Evolutionary conservation across 306 rosid species (phyloP).

Genomic region (Pterocarpus santalinus): DNA sequence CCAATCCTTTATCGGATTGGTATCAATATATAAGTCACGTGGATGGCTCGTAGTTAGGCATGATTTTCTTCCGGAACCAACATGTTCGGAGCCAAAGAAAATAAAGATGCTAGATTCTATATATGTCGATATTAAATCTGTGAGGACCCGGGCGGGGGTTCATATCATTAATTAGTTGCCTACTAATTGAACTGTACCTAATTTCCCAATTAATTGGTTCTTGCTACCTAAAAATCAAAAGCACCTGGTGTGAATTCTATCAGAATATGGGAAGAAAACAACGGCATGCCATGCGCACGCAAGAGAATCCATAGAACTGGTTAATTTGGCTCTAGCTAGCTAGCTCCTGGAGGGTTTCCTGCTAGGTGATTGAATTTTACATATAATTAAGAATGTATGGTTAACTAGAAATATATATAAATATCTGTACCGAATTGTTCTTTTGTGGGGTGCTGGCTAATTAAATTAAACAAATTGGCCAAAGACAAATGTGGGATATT

Average conservation of each 20-base stretch:
- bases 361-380: conserved; percentile 17
- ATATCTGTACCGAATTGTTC: conserved; percentile 42
- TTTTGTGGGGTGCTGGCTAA: conserved; percentile 4
- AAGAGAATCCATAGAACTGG: conserved; percentile 53
- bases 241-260: conserved; percentile 50
- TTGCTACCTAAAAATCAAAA: conserved; percentile 22
- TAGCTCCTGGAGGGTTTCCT: background rate
- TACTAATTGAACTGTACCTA: conserved; percentile 43
- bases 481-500: conserved; percentile 48
- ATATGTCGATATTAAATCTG: conserved; percentile 33
- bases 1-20: too few relatives aligned
- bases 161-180: conserved; percentile 42
- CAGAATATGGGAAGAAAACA: conserved; percentile 64
- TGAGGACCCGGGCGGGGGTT: background rate
- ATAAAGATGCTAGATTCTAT: conserved; percentile 45
- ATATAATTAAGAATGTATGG: background rate
- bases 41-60: conserved; percentile 25
- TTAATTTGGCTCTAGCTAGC: conserved; percentile 36
- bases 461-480: conserved; percentile 44
- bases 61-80: conserved; percentile 27
- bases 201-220: conserved; percentile 38
- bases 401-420: conserved; percentile 10
- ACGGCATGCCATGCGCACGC: conserved; percentile 57
- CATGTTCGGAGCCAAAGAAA: conserved; percentile 39
- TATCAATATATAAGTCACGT: background rate